Base-by-base conservation (phyloP, 2,329 filamentous ascomycete species). In the Diaporthe aspalathi region DNA sequence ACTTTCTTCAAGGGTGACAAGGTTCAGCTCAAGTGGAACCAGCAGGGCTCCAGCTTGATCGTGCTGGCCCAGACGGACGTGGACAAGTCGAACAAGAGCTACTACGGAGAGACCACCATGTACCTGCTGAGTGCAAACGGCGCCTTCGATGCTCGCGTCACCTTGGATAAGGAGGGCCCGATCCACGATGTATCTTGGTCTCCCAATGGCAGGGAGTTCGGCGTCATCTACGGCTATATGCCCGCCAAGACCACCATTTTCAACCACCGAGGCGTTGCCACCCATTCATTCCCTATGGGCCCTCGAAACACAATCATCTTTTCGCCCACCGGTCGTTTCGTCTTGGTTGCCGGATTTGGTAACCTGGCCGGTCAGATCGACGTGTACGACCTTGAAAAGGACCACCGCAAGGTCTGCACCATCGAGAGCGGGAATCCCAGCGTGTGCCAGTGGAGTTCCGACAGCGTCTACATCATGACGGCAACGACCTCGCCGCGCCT, bases 1-100 rank as follows among this genome's bases (percentile, higher is more conserved):
- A 98, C 93, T 1, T 99, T 99, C 81, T 99, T 94, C 90, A 99
- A 99, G 86, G 95, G 95, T 74, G 96, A 99, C 86, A 98, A 98
- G 86, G 95, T 99, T 60, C 94, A 98, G 83, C 86, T 99, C 79
- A 98, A 98, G 86, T 99, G 96, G 96, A 99, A 99, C 83, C 90
- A 92, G 76, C 87, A 94, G 73, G 96, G 96, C 67, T 97, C 95
- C 47, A 95, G 92, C 80, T 83, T 98, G 80, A 93, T 99, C 78
- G 95, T 98, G 75, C 89, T 99, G 78, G 95, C 96, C 70, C 95
- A 98, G 85, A 99, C 96, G 40, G 96, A 99, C 74, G 96, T 98
- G 68, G 96, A 99, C 84, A 97, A 96, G 85, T 94, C 94, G 71
- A 97, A 97, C 83, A 98, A 98, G 90, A 98, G 94, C 84, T 99